A percentile compares a stretch with the other conserved stretches of the same genome.
Conservation (phyloP, 2,329 filamentous ascomycete species). For the Phialophora expanda region DNA sequence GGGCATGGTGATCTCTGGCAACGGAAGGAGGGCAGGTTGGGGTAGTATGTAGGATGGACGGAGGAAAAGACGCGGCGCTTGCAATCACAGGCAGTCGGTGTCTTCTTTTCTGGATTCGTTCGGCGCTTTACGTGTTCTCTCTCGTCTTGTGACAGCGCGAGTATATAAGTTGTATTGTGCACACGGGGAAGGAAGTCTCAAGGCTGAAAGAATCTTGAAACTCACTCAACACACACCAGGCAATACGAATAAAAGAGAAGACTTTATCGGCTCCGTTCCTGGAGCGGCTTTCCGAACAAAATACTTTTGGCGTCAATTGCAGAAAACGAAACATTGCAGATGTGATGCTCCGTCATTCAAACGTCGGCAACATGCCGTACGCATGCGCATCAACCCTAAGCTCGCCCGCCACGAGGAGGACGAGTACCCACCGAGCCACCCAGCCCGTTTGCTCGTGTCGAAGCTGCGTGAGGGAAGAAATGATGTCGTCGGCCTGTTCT, state of each 20-base stretch:
- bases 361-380: conserved; percentile 13
- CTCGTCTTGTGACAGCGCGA: too few relatives aligned
- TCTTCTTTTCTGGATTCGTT: too few relatives aligned
- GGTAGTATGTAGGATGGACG: too few relatives aligned
- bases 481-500: conserved; percentile 26
- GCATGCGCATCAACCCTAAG: neutral
- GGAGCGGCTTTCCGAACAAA: too few relatives aligned
- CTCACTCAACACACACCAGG: neutral
- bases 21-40: too few relatives aligned
- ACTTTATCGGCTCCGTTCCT: neutral
- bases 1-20: conserved; percentile 9
- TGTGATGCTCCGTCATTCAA: neutral
- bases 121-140: too few relatives aligned
- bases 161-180: too few relatives aligned
- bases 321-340: neutral
- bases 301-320: too few relatives aligned
- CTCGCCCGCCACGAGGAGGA: neutral
- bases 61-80: too few relatives aligned
- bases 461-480: conserved; percentile 5
- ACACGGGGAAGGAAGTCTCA: too few relatives aligned
- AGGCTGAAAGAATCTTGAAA: neutral
- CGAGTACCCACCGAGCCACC: neutral
- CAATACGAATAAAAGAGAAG: neutral
- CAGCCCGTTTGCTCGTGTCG: neutral
- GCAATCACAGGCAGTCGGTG: too few relatives aligned